Conservation (phyloP, 352 stramenopile species). For the Phytophthora palmivora region DNA sequence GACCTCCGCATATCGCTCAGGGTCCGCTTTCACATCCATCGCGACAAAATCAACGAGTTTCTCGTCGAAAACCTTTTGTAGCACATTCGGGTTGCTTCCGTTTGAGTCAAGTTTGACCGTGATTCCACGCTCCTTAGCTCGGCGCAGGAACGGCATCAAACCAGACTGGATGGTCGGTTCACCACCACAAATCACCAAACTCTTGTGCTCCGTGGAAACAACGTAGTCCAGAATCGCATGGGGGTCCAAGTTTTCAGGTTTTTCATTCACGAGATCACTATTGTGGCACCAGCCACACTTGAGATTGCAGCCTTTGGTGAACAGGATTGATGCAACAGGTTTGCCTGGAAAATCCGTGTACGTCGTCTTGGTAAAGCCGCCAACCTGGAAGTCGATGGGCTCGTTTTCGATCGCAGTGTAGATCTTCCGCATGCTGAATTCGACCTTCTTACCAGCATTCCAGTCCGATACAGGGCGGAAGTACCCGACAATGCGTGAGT, state of each 20-base stretch:
- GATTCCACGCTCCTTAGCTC: slow-evolving; percentile 33
- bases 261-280: slow-evolving; percentile 40
- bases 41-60: slow-evolving; percentile 39
- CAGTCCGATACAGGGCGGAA: slow-evolving; percentile 41
- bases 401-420: slow-evolving; percentile 39
- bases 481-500: slow-evolving; percentile 43
- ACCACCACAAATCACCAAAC: slow-evolving; percentile 36
- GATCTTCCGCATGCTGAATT: slow-evolving; percentile 45
- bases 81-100: slow-evolving; percentile 41
- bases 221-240: slow-evolving; percentile 43
- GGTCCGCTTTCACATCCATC: slow-evolving; percentile 38
- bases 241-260: slow-evolving; percentile 31
- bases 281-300: slow-evolving; percentile 44
- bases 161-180: slow-evolving; percentile 39
- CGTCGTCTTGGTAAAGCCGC: slow-evolving; percentile 38
- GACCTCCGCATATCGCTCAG: slow-evolving; percentile 37
- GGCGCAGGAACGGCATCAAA: slow-evolving; percentile 37
- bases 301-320: slow-evolving; percentile 44
- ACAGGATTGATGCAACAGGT: slow-evolving; percentile 33
- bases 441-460: slow-evolving; percentile 41
- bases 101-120: slow-evolving; percentile 42
- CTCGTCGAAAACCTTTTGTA: slow-evolving; percentile 38
- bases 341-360: slow-evolving; percentile 38
- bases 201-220: slow-evolving; percentile 36
- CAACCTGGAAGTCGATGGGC: slow-evolving; percentile 40